Evolutionary conservation across 176 grass and related monocot genomes (phyloP), one percentile per base, ranked within the genome.

Genomic region (Saccharum spontaneum): DNA sequence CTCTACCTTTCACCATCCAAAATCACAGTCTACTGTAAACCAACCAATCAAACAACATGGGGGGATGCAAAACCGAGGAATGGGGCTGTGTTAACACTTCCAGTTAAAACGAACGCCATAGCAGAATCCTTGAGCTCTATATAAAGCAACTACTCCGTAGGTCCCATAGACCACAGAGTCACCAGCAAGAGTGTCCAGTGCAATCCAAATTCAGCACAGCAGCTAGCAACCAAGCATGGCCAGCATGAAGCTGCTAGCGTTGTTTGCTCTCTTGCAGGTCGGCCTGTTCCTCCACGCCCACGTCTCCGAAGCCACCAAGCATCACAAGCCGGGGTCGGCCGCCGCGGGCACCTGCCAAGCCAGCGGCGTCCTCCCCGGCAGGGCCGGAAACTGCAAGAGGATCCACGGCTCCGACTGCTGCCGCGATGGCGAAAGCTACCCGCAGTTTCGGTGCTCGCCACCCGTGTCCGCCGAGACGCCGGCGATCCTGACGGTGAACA

Each of bases 391-490:
- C 11, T 92, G 91, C 81, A 90, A 90, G 43, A 8, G 1, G 37
- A 0, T 40, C 7, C 68, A 92, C 28, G 87, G 78, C 23, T 89
- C 91, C 4, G 63, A 90, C 10, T 92, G 91, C 85, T 92, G 91
- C 73, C 63, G 46, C 8, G 39, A 15, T 13, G 91, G 91, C 7
- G 26, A 14, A 6, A 63, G 16, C 13, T 92, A 92, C 80, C 84
- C 84, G 16, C 91, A 92, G 69, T 92, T 87, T 84, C 79, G 37
- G 83, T 86, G 87, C 80, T 92, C 87, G 6, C 91, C 91, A 4
- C 87, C 80, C 1, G 91, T 92, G 68, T 63, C 69, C 15, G 73
- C 45, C n/a, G 22, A 44, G 36, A 92, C 91, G 3, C 84, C 77
- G 70, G 87, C 91, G 40, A 73, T 3, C 41, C 87, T 92, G 80